Base-by-base conservation (phyloP, 192 early-diverging fungal genomes). In the Gonapodya sp. region DNA sequence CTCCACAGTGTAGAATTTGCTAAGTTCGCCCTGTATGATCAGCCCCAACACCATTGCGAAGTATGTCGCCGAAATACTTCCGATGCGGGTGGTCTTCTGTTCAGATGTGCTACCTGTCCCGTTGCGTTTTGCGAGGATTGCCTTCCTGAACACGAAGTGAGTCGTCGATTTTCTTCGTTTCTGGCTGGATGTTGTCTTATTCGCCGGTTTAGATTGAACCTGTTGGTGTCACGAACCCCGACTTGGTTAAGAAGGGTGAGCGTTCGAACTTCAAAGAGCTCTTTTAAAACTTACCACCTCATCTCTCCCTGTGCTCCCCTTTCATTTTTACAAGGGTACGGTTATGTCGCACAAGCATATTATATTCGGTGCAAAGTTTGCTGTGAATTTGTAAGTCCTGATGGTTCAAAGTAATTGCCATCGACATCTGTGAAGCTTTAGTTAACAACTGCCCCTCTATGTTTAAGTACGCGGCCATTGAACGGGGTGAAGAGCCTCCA, bases 81-180 rank as follows among this genome's bases (percentile, higher is more conserved):
- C 35, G 83, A 84, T 64, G 86, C 86, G 1, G 86, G 86, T 18
- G 86, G 86, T 14, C 73, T 87, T 79, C 84, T 87, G 24, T 87
- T 84, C 79, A 79, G 86, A n/a, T 87, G 86, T 81, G 82, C 81
- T 35, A 74, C 82, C 14, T 87, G 86, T 73, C 79, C 86, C 36
- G 79, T 80, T 31, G 73, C 86, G 0, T 80, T 81, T 46, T 81
- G 84, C 81, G 86, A 87, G 82, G 84, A 84, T 74, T 85, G 84
- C 74, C 36, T 81, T 0, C 81, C 83, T 1, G 80, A 74, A 34
- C 80, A 83, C 46, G 83, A 87, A 34, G 46, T 64, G 46, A 64
- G 46, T 64, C 24, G 24, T 24, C 46, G 8, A 24, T 64, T n/a
- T n/a, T n/a, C n/a, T n/a, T n/a, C n/a, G n/a, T n/a, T n/a, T n/a